Percentiles rank a stretch among this genome's conserved stretches.
These are phyloP conservation scores for Bombardia bombarda DNA, from an alignment of 495 filamentous ascomycete genomes.

Conservation along the genomic window DNA sequence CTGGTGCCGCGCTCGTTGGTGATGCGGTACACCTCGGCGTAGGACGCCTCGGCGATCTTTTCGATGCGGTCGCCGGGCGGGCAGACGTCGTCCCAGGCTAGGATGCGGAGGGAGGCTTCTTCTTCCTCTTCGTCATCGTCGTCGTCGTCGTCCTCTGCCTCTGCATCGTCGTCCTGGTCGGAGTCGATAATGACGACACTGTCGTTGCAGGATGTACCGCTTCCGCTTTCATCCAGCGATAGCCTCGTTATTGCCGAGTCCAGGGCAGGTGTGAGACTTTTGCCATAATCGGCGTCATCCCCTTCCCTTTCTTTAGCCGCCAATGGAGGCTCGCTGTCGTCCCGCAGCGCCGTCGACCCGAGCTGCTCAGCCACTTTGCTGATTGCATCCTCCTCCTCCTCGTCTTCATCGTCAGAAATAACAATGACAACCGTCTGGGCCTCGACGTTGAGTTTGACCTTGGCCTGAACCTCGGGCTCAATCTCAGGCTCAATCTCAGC, in stretches of 20 bases:
- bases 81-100: conserved; percentile 46
- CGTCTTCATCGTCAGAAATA: background rate
- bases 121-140: conserved; percentile 7
- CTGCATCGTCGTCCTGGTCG: background rate
- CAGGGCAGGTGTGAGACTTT: too few species aligned
- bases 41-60: conserved; percentile 65
- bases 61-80: conserved; percentile 38
- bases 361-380: conserved; percentile 8
- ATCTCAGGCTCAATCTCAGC: background rate
- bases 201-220: too few species aligned
- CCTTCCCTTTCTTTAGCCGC: background rate
- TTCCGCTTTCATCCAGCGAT: too few species aligned
- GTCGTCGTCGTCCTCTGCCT: conserved; percentile 1
- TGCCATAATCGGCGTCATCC: too few species aligned
- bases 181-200: background rate
- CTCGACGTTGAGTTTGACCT: background rate
- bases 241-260: too few species aligned
- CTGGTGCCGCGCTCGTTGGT: conserved; percentile 37
- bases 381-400: background rate
- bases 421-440: background rate
- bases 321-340: background rate
- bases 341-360: conserved; percentile 1
- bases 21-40: conserved; percentile 59
- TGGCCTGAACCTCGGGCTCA: background rate
- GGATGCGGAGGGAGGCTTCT: conserved; percentile 19